Percentiles rank a stretch among this genome's conserved stretches.
Conservation (phyloP, 352 stramenopile species). For the Globisporangium radiosum region DNA sequence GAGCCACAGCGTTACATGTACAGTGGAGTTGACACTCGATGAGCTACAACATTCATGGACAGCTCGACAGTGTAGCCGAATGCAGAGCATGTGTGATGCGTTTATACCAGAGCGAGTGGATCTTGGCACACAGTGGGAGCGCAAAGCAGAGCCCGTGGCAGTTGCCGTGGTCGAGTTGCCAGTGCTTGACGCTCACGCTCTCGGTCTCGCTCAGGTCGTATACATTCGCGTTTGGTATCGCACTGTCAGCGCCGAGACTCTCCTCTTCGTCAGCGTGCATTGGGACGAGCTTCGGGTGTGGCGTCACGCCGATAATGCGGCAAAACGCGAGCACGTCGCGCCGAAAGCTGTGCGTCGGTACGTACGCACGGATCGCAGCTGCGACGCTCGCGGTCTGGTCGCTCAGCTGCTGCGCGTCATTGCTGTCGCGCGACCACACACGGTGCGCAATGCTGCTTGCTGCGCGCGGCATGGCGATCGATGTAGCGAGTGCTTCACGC, state of each 20-base stretch:
- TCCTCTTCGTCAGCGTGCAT: constrained; percentile 60
- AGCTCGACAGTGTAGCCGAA: no score
- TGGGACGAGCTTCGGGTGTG: constrained; percentile 59
- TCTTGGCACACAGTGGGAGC: constrained; percentile 29
- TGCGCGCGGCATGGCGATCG: constrained; percentile 3
- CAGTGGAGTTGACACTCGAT: no score
- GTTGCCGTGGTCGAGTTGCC: constrained; percentile 58
- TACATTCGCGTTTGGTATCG: constrained; percentile 7
- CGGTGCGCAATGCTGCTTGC: background rate
- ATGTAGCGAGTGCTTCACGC: background rate
- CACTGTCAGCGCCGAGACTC: constrained; percentile 22
- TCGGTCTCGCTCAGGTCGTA: constrained; percentile 66
- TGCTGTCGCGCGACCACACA: constrained; percentile 49
- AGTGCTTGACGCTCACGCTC: constrained; percentile 48
- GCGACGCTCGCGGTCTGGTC: constrained; percentile 11
- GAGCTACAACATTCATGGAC: no score
- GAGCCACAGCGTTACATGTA: background rate
- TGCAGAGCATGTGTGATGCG: no score
- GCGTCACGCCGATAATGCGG: constrained; percentile 37
- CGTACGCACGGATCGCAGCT: constrained; percentile 17
- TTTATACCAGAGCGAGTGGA: constrained; percentile 51
- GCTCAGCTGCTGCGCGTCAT: constrained; percentile 23
- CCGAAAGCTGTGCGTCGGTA: constrained; percentile 34
- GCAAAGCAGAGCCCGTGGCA: constrained; percentile 49
- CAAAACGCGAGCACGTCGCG: constrained; percentile 61